Conservation (phyloP, 768 basidiomycete species). For the Lanmaoa rubissima region DNA sequence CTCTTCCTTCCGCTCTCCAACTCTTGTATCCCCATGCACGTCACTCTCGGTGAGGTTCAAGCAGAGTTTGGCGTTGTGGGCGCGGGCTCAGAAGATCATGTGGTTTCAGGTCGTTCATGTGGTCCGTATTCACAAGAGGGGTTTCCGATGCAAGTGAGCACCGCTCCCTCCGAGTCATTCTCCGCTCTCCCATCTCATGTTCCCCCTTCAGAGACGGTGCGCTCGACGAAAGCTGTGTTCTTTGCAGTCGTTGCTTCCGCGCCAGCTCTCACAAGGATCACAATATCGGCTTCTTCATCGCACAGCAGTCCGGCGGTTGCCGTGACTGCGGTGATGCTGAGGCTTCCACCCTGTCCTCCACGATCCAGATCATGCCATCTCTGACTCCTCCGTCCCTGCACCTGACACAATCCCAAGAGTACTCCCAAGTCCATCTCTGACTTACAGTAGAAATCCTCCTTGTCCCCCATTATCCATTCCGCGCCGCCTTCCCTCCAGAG, state of each 20-base stretch:
- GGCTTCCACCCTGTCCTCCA: constrained; percentile 59
- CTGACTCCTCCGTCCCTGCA: constrained; percentile 12
- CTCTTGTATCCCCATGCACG: constrained; percentile 58
- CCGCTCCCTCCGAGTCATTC: neutral
- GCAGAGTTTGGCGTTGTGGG: constrained; percentile 52
- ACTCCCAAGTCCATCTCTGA: constrained; percentile 38
- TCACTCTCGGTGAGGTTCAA: constrained; percentile 71
- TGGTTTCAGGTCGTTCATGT: constrained; percentile 72
- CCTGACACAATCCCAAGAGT: constrained; percentile 42
- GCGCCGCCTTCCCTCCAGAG: constrained; percentile 56
- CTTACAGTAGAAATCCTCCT: constrained; percentile 49
- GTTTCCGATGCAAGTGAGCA: constrained; percentile 91
- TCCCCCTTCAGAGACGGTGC: constrained; percentile 73
- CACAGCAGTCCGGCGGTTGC: constrained; percentile 87
- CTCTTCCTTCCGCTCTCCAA: constrained; percentile 70
- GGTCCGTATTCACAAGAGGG: constrained; percentile 87
- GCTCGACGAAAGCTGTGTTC: constrained; percentile 83
- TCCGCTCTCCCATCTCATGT: neutral
- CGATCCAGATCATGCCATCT: constrained; percentile 7
- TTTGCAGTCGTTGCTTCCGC: constrained; percentile 89
- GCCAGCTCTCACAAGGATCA: constrained; percentile 81
- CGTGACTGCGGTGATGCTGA: constrained; percentile 95
- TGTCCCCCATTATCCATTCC: constrained; percentile 55
- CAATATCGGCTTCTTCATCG: constrained; percentile 91
- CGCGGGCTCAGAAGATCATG: constrained; percentile 56